phyloP scores from a whole-genome alignment of 345 rosid species.

The Lagerstroemia speciosa region DNA sequence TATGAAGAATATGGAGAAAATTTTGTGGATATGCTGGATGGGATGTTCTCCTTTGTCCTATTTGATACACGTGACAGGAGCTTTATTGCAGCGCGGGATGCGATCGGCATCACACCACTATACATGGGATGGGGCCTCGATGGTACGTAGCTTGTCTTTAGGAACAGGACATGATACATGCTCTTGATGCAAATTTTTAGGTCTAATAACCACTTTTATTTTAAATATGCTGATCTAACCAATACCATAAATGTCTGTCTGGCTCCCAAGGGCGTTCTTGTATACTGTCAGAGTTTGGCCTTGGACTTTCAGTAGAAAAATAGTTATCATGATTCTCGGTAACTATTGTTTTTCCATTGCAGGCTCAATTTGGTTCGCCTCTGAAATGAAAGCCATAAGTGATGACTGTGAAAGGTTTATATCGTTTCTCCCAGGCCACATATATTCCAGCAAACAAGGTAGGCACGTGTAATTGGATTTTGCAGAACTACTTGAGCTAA shows the following conservation, averaged over 20 bases:
- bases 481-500: no score
- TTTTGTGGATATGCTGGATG: conserved; percentile 89
- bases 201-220: background rate
- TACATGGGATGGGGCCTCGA: conserved; percentile 96
- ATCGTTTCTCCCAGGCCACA: conserved; percentile 83
- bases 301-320: background rate
- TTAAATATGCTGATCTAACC: background rate
- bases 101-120: conserved; percentile 86
- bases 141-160: conserved; percentile 30
- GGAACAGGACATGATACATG: background rate
- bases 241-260: background rate
- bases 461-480: background rate
- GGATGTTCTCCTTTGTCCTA: conserved; percentile 94
- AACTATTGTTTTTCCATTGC: conserved; percentile 7
- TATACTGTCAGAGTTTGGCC: background rate
- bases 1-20: conserved; percentile 89
- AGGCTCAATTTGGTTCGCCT: conserved; percentile 92
- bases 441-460: conserved; percentile 83
- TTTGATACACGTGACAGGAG: conserved; percentile 77
- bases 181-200: background rate
- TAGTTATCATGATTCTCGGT: background rate
- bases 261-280: background rate
- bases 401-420: conserved; percentile 94
- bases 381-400: conserved; percentile 80
- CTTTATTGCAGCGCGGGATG: conserved; percentile 91